phyloP scores from a whole-genome alignment of 1,284 basidiomycete genomes.

The Ganoderma resinaceum region DNA sequence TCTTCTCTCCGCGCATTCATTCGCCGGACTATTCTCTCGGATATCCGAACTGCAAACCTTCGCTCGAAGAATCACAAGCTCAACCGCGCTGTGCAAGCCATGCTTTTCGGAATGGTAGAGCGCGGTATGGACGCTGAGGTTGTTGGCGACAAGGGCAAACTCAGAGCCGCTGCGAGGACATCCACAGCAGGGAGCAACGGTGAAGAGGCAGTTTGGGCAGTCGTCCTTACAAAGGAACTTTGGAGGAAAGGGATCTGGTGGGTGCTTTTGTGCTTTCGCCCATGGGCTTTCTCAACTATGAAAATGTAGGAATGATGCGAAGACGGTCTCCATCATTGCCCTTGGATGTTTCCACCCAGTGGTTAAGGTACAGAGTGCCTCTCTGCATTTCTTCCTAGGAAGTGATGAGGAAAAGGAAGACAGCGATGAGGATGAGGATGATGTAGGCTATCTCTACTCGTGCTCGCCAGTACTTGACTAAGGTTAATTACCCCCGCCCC shows the following conservation, averaged over 20 bases:
- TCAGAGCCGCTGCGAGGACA: constrained; percentile 52
- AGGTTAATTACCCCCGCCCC: background rate
- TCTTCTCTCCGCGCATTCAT: constrained; percentile 85
- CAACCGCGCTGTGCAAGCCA: constrained; percentile 95
- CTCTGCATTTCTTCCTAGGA: constrained; percentile 97
- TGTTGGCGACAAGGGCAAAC: constrained; percentile 81
- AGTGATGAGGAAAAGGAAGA: constrained; percentile 73
- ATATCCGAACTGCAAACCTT: constrained; percentile 92
- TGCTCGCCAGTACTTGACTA: background rate
- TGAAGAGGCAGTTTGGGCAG: constrained; percentile 98
- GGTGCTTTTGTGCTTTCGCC: constrained; percentile 33
- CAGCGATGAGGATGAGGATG: constrained; percentile 76
- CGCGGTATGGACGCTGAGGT: constrained; percentile 86
- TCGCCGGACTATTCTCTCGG: constrained; percentile 95
- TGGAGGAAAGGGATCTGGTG: constrained; percentile 96
- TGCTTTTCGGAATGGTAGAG: constrained; percentile 97
- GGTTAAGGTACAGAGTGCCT: constrained; percentile 94
- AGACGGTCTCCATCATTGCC: constrained; percentile 93
- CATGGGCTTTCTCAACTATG: background rate
- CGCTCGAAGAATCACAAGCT: constrained; percentile 94
- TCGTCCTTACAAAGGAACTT: constrained; percentile 92
- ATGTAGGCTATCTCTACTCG: constrained; percentile 47
- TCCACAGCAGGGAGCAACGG: constrained; percentile 51
- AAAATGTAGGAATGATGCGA: constrained; percentile 80
- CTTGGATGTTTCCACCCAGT: constrained; percentile 95